phyloP scores from a whole-genome alignment of 805 yeast genomes.

The Blastobotrys attinorum region DNA sequence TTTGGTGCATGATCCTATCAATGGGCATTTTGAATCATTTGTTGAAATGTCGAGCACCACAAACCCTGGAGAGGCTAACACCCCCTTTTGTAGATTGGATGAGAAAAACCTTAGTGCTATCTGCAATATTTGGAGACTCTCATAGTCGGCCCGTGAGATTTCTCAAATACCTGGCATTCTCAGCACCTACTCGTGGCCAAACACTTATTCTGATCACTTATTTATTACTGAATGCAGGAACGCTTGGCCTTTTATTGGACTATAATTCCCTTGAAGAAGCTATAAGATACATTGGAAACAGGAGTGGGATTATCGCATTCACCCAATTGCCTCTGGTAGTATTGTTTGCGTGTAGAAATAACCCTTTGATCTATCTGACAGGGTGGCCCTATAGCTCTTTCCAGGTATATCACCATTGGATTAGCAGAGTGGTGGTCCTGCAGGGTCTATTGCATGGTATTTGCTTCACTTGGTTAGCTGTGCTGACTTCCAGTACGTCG shows the following conservation, averaged over 20 bases:
- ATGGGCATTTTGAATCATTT: constrained; percentile 19
- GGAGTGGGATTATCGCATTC: constrained; percentile 36
- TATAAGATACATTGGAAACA: constrained; percentile 30
- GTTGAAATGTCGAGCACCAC: constrained; percentile 17
- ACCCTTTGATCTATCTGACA: constrained; percentile 51
- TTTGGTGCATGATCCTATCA: constrained; percentile 25
- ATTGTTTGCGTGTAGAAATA: constrained; percentile 64
- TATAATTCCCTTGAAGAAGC: neutral
- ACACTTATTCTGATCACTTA: constrained; percentile 29
- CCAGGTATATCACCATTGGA: constrained; percentile 54
- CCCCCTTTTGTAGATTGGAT: neutral
- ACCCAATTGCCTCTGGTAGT: constrained; percentile 39
- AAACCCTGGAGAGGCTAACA: constrained; percentile 26
- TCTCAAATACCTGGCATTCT: constrained; percentile 4
- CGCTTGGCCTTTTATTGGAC: constrained; percentile 18
- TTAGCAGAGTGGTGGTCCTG: constrained; percentile 43
- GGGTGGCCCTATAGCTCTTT: constrained; percentile 60
- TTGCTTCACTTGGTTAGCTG: constrained; percentile 18
- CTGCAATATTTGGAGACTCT: constrained; percentile 21
- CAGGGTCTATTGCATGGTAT: constrained; percentile 43
- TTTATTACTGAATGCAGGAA: constrained; percentile 23
- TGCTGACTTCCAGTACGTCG: constrained; percentile 16
- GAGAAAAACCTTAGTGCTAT: constrained; percentile 18
- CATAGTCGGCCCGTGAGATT: constrained; percentile 14
- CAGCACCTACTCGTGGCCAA: constrained; percentile 32